phyloP scores from a whole-genome alignment of 805 yeast species.

The Wickerhamomyces queroliae region DNA sequence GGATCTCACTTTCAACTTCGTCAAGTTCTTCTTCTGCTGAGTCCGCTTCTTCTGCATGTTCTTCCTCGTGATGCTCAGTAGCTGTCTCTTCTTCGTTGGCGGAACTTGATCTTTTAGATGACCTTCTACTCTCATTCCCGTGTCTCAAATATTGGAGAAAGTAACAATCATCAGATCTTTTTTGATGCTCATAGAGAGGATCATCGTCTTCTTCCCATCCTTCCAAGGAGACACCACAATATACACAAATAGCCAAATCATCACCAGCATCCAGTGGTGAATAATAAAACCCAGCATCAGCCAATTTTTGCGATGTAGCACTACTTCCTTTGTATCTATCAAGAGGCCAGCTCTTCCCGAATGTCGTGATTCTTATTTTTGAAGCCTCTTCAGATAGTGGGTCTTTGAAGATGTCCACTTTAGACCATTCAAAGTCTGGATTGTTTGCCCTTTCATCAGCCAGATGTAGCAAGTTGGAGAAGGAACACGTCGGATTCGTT shows the following conservation, averaged over 20 bases:
- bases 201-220: constrained; percentile 71
- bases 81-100: constrained; percentile 1
- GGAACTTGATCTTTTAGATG: constrained; percentile 1
- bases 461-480: constrained; percentile 18
- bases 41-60: constrained; percentile 1
- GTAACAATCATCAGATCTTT: constrained; percentile 33
- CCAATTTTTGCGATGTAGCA: constrained; percentile 37
- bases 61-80: constrained; percentile 1
- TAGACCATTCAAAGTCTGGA: constrained; percentile 15
- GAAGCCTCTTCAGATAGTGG: constrained; percentile 28
- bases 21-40: not conserved
- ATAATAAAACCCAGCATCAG: constrained; percentile 61
- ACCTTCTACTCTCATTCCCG: not conserved
- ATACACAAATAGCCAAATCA: constrained; percentile 56
- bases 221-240: constrained; percentile 57
- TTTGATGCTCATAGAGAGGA: constrained; percentile 54
- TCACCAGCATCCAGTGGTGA: constrained; percentile 41
- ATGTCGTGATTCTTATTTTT: constrained; percentile 33
- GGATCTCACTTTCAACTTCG: constrained; percentile 2
- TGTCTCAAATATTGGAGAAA: constrained; percentile 13
- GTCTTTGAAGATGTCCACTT: constrained; percentile 22
- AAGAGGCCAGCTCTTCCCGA: constrained; percentile 41
- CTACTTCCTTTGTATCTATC: constrained; percentile 30
- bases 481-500: constrained; percentile 28
- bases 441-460: constrained; percentile 16